phyloP scores from a whole-genome alignment of 2,329 filamentous ascomycete species.

The Pseudomassariella vexata region DNA sequence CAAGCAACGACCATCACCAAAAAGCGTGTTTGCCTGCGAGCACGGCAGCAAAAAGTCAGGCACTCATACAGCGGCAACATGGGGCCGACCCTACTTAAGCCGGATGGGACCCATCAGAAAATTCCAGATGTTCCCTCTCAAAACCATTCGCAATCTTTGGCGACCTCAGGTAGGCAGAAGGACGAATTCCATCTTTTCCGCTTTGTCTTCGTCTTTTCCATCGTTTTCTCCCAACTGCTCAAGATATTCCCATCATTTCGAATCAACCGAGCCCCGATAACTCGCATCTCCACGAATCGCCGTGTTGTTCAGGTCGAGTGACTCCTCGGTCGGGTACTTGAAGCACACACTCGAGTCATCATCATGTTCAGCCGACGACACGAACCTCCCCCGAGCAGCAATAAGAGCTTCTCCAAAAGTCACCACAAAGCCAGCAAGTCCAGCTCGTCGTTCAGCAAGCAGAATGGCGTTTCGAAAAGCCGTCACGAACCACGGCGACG shows the following conservation, averaged over 20 bases:
- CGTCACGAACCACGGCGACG: conserved; percentile 47
- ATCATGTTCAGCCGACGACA: conserved; percentile 45
- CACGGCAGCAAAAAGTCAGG: conserved; percentile 1
- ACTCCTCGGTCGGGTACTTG: neutral
- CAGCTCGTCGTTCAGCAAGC: conserved; percentile 49
- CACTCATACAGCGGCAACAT: neutral
- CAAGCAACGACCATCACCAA: neutral
- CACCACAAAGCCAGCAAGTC: conserved; percentile 45
- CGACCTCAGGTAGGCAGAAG: conserved; percentile 6
- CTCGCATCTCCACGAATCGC: neutral
- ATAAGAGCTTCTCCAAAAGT: conserved; percentile 48
- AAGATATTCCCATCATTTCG: neutral
- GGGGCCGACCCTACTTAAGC: conserved; percentile 5
- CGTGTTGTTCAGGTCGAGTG: neutral
- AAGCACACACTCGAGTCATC: conserved; percentile 6
- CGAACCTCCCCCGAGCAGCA: conserved; percentile 33
- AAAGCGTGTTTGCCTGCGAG: neutral
- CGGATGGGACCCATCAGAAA: conserved; percentile 1
- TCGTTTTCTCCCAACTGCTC: neutral
- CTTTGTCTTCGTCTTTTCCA: conserved; percentile 4
- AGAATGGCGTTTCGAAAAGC: conserved; percentile 45
- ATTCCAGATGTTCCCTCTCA: neutral
- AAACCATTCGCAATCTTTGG: conserved; percentile 1
- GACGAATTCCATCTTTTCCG: conserved; percentile 4
- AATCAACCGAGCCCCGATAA: neutral